These are phyloP conservation scores for Apophysomyces ossiformis DNA, from an alignment of 371 early-diverging fungal species.

Conservation along the genomic window DNA sequence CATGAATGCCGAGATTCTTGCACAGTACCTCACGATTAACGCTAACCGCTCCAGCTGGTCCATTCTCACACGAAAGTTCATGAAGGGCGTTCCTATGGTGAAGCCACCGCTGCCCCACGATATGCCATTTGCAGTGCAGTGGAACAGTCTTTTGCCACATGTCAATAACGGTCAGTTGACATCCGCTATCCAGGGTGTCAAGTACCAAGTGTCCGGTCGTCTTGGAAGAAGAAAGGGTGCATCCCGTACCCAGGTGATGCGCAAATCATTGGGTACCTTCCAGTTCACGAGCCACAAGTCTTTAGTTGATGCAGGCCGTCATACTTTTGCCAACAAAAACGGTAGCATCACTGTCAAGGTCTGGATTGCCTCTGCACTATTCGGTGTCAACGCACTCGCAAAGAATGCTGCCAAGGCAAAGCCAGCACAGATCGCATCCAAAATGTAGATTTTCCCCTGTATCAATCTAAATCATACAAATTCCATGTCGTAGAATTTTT, in stretches of 20 bases:
- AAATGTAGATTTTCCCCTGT: constrained; percentile 11
- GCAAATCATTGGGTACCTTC: constrained; percentile 56
- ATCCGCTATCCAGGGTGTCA: constrained; percentile 56
- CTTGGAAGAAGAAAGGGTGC: constrained; percentile 54
- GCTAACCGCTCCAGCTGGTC: constrained; percentile 53
- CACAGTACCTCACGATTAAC: constrained; percentile 54
- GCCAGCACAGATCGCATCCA: constrained; percentile 17
- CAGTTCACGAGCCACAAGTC: constrained; percentile 55
- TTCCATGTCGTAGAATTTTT: not conserved
- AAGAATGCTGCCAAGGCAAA: constrained; percentile 38
- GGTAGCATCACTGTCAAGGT: constrained; percentile 61
- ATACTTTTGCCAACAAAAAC: constrained; percentile 56
- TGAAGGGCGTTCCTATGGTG: constrained; percentile 49
- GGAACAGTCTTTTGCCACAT: constrained; percentile 54
- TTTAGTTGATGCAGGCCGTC: constrained; percentile 55
- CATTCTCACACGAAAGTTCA: constrained; percentile 45
- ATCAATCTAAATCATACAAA: not conserved
- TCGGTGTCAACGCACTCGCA: constrained; percentile 52
- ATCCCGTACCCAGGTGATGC: constrained; percentile 43
- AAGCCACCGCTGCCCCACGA: constrained; percentile 56
- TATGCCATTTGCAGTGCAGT: constrained; percentile 53
- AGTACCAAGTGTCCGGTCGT: constrained; percentile 57
- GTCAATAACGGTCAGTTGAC: constrained; percentile 46
- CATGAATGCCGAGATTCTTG: constrained; percentile 58
- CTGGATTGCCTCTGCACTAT: constrained; percentile 55